Percentiles rank a stretch among this genome's conserved stretches.
phyloP scores from a whole-genome alignment of 2,329 filamentous ascomycete genomes.

The Apiospora arundinis region DNA sequence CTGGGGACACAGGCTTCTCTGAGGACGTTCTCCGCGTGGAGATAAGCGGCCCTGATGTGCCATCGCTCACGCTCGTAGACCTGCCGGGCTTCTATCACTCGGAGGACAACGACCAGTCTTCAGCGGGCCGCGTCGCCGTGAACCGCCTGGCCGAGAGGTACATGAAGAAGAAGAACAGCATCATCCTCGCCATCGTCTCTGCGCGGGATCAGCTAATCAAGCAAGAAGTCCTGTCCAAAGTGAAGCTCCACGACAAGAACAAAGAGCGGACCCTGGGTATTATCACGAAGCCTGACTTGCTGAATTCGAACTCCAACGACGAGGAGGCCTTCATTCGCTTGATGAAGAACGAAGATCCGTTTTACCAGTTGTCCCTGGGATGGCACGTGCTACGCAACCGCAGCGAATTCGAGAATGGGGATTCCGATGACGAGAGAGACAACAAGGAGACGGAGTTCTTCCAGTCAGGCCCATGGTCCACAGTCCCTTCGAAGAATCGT shows the following conservation, averaged over 20 bases:
- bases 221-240: slow-evolving; percentile 58
- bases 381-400: slow-evolving; percentile 60
- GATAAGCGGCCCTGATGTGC: slow-evolving; percentile 49
- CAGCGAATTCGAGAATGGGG: slow-evolving; percentile 38
- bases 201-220: slow-evolving; percentile 61
- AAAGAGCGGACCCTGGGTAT: slow-evolving; percentile 52
- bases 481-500: slow-evolving; percentile 37
- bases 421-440: slow-evolving; percentile 38
- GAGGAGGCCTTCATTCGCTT: slow-evolving; percentile 44
- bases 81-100: slow-evolving; percentile 59
- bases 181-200: slow-evolving; percentile 63
- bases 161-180: slow-evolving; percentile 59
- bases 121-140: slow-evolving; percentile 44
- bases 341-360: slow-evolving; percentile 49
- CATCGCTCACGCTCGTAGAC: slow-evolving; percentile 65
- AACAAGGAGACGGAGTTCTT: slow-evolving; percentile 42
- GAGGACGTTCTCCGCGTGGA: slow-evolving; percentile 54
- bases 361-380: slow-evolving; percentile 53
- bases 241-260: slow-evolving; percentile 41
- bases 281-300: slow-evolving; percentile 54
- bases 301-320: slow-evolving; percentile 41
- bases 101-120: slow-evolving; percentile 45
- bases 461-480: slow-evolving; percentile 36
- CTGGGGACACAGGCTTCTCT: slow-evolving; percentile 42
- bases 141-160: slow-evolving; percentile 56